Evolutionary conservation across 1,139 yeast genomes (phyloP), one percentile per base, ranked within the genome.

Genomic region (Wickerhamomyces sp.): DNA sequence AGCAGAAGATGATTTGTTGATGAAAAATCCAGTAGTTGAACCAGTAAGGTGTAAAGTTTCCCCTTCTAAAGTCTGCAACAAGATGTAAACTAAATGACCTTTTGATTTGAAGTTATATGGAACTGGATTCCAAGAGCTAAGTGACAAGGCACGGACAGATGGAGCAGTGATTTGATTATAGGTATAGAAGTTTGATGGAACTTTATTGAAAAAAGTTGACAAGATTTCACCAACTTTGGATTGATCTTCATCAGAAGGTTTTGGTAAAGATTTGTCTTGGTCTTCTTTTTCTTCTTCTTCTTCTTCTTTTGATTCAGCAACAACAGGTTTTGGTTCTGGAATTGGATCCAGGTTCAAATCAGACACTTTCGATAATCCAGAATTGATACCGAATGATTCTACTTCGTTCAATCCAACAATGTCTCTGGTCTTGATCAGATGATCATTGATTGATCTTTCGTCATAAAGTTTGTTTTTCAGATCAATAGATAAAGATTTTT

Each of bases 111-210:
- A 65, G 30, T 69, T 64, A 40, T 75, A 70, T n/a, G 95, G 90
- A 18, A 84, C 89, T 11, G 95, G 94, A 52, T 88, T 83, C 94
- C 96, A 91, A 47, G 80, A 79, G n/a, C 96, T 86, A 42, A 89
- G 63, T 45, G 73, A 76, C 50, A 90, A 71, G 11, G 75, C 71
- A 41, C 78, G 75, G n/a, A 66, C 59, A 47, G 68, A 63, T 40
- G 73, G 70, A 2, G 64, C 57, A 27, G 64, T 54, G 30, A 63
- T 45, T 37, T 58, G 56, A 10, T 56, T 45, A 18, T 63, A 62
- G 3, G 65, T 57, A 34, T 40, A 55, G 44, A 57, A 58, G 34
- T 53, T 48, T 42, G 57, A 47, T 46, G 62, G 57, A 36, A 54
- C 40, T 15, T 45, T 40, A 27, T 46, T 54, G 42, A 57, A 55